Evolutionary conservation across 208 protist genomes (phyloP), one percentile per base, ranked within the genome.

Genomic region (Trypanosoma boissoni): DNA sequence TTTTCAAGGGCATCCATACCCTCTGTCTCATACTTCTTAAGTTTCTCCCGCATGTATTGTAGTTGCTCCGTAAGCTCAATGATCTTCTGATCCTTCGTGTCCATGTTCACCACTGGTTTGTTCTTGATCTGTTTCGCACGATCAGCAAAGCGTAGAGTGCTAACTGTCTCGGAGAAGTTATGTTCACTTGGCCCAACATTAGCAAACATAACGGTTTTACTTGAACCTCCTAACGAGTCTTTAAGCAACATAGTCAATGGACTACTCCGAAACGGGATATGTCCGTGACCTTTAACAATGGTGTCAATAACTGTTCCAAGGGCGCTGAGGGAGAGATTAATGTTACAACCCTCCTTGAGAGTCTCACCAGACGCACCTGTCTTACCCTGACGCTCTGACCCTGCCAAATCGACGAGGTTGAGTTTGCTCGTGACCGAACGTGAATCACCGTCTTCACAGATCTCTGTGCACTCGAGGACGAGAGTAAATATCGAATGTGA

Each of bases 121-220:
- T 97, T 97, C 78, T 93, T 93, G 66, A 97, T 95, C 62, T 94
- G 85, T 74, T 94, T 95, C 29, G 91, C 91, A 26, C 91, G 80
- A 54, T 93, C 81, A 18, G 86, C 88, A 46, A 95, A 95, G 53
- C 85, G 85, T 23, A 95, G 75, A 10, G 89, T 95, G 49, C 86
- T 94, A 21, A 94, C 74, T 6, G 89, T 94, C 72, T 95, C 86
- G 14, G 89, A 93, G 29, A 92, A 46, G 68, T 95, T 95, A 53
- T 72, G 74, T 58, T 94, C 86, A 61, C 86, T 88, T 31, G 86
- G 86, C 51, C 83, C 85, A 75, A 93, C 91, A 66, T 92, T 94
- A 42, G 90, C 90, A 63, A 96, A 92, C 90, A 96, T 96, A 53
- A 86, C 71, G 14, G 90, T 96, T 69, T 91, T 92, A 72, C 82